Evolutionary conservation across 345 rosid species (phyloP), one percentile per base, ranked within the genome.

Genomic region (Aquilaria sinensis): DNA sequence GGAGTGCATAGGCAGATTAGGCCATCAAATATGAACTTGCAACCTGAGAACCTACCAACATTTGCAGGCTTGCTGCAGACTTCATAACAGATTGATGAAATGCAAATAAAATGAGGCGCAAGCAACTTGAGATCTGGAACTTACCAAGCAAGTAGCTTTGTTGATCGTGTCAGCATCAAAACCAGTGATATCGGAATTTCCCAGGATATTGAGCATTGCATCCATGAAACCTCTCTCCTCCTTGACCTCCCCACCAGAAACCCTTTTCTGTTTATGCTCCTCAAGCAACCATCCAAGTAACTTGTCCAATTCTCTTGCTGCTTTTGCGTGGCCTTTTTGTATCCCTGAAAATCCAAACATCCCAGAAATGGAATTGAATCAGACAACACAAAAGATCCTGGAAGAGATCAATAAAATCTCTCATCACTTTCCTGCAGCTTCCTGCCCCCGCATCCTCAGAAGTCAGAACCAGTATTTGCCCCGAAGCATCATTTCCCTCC

Each of bases 301-400:
- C 16, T 12, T 31, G 43, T 84, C 79, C 55, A 74, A 52, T 60
- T 71, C 80, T 6, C 66, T 78, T 2, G 69, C 74, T 4, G 73
- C 71, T 58, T 71, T 65, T 69, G 80, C 87, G 80, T 80, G 9
- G 51, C 57, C 33, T 58, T 62, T 51, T 65, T 43, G 23, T 60
- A 54, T 12, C 75, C 80, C 31, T 62, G 62, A 5, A 75, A 47
- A 46, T 82, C 81, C n/a, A 80, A 12, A 83, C 77, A 78, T 14
- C 79, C 62, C 4, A 78, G 81, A 48, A 11, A 57, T 6, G 85
- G 87, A 3, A 77, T 33, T 4, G 50, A 61, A 72, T 82, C 86
- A 0, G 81, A 65, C 30, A 73, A 13, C 49, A 75, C 67, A 60
- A 67, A 64, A 31, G 53, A 46, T 8, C 77, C 80, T 5, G 23